Percentiles rank a stretch among this genome's conserved stretches.
phyloP scores from a whole-genome alignment of 257 asterid genomes.

The Scutellaria baicalensis region DNA sequence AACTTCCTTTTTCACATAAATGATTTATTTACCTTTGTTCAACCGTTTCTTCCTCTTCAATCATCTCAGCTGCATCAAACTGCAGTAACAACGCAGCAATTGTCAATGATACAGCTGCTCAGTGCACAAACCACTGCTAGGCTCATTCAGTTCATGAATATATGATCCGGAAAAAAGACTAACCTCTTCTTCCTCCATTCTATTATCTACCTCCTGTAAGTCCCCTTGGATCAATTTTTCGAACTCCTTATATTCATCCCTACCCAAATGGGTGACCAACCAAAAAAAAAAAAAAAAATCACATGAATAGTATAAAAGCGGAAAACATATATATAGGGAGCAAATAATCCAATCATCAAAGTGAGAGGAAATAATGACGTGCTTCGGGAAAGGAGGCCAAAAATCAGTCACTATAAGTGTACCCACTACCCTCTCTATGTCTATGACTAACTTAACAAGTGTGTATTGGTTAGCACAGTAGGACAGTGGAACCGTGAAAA shows the following conservation, averaged over 20 bases:
- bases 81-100: conserved; percentile 22
- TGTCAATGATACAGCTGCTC: conserved; percentile 9
- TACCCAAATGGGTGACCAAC: conserved; percentile 19
- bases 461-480: neutral
- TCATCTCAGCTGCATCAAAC: conserved; percentile 91
- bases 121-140: neutral
- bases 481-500: neutral
- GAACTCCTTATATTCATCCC: conserved; percentile 96
- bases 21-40: conserved; percentile 57
- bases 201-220: conserved; percentile 66
- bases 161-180: conserved; percentile 1
- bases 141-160: conserved; percentile 1
- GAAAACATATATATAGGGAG: neutral
- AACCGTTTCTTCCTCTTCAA: conserved; percentile 79
- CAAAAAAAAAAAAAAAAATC: neutral
- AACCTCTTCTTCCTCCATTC: conserved; percentile 99
- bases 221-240: conserved; percentile 90
- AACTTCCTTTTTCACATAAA: neutral
- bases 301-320: neutral
- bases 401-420: neutral
- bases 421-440: neutral
- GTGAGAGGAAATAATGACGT: neutral
- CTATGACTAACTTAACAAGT: neutral
- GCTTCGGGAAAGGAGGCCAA: neutral
- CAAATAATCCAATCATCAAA: neutral